Evolutionary conservation across 352 stramenopile genomes (phyloP), one percentile per base, ranked within the genome.

Genomic region (Peronospora belbahrii): DNA sequence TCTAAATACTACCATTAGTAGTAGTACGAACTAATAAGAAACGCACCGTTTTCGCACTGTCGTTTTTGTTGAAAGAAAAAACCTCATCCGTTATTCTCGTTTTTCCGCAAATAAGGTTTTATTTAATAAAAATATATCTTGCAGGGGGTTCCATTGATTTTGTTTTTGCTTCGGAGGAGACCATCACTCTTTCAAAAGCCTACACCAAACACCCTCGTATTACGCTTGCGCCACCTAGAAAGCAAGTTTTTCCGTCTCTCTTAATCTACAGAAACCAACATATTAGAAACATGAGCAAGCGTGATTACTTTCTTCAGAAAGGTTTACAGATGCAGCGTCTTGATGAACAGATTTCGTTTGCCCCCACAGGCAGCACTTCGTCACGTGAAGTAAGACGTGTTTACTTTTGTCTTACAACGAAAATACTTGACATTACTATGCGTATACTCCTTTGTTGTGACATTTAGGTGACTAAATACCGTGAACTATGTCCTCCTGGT

Each of bases 241-340:
- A 23, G 28, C 37, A 48, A 28, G 27, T 28, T 42, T 44, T 42
- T 35, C 37, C 22, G 55, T 44, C 32, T 28, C 39, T 36, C 18
- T 23, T 25, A 27, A 25, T 6, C 41, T 33, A 42, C 42, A 60
- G 14, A 47, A 67, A 60, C n/a, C n/a, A n/a, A 65, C 55, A 78
- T 42, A 74, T 50, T 67, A 65, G 54, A 74, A 65, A 62, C 57
- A 93, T 92, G 81, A 74, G 64, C 68, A 89, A 88, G 66, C 79
- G 70, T 62, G 81, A 88, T 43, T 90, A 93, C 53, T 70, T 76
- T 59, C 51, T 90, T 41, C 76, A 87, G 63, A 88, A 88, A 56
- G 81, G 76, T 10, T 70, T 83, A 37, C 75, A 88, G 65, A 70
- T 90, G 41, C 64, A 93, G 76, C 78, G 82, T 50, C 73, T 90